Conservation (phyloP, 2,329 filamentous ascomycete genomes). For the Ascosphaera aggregata region DNA sequence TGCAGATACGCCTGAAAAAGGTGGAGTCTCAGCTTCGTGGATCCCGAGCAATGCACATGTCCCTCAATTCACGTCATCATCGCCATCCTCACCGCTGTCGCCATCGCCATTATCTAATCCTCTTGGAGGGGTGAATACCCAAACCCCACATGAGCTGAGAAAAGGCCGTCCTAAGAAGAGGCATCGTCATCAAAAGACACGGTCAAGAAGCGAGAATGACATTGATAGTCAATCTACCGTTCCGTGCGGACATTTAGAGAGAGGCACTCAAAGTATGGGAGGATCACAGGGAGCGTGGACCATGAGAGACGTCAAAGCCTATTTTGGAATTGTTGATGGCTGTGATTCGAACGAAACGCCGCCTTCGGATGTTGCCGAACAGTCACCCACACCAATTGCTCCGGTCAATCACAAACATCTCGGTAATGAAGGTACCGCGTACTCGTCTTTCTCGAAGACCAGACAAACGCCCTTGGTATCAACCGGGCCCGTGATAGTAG, state of each 20-base stretch:
- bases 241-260: background rate
- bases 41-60: background rate
- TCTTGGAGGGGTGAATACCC: background rate
- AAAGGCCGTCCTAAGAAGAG: background rate
- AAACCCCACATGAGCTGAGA: background rate
- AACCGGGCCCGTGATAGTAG: conserved; percentile 13
- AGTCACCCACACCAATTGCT: too few relatives aligned
- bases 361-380: too few relatives aligned
- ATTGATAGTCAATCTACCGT: background rate
- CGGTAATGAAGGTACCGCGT: background rate
- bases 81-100: background rate
- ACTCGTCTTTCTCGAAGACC: background rate
- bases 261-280: background rate
- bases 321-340: background rate
- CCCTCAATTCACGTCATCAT: background rate
- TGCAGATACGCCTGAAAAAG: background rate
- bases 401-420: background rate
- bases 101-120: background rate
- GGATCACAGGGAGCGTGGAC: background rate
- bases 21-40: background rate
- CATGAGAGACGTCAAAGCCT: background rate
- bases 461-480: too few relatives aligned
- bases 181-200: background rate
- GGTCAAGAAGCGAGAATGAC: background rate
- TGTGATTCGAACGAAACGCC: too few relatives aligned